These are phyloP conservation scores for Meira miltonrushii DNA, from an alignment of 1,284 basidiomycete genomes.

Conservation along the genomic window DNA sequence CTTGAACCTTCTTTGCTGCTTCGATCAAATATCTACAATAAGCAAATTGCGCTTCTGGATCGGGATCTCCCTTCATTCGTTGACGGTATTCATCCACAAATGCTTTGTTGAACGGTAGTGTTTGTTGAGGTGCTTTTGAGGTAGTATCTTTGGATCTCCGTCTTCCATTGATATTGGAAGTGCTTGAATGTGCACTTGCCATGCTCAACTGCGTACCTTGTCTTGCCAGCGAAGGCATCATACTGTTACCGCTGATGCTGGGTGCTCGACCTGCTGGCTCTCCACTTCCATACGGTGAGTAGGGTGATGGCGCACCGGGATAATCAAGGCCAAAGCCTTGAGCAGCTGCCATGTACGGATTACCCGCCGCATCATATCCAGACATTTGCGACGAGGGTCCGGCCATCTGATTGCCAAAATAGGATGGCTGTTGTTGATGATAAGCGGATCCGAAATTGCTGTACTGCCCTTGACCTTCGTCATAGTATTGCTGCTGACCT, in stretches of 20 bases:
- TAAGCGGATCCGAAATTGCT: neutral
- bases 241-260: neutral
- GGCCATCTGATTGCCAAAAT: slow-evolving; percentile 7
- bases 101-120: slow-evolving; percentile 67
- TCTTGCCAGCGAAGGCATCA: slow-evolving; percentile 1
- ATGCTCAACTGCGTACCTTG: slow-evolving; percentile 17
- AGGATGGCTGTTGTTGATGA: slow-evolving; percentile 2
- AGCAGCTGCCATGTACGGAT: slow-evolving; percentile 39
- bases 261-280: neutral
- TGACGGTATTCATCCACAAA: slow-evolving; percentile 96
- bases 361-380: slow-evolving; percentile 21
- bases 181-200: slow-evolving; percentile 11
- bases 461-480: neutral
- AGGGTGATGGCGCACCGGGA: slow-evolving; percentile 6
- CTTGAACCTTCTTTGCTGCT: slow-evolving; percentile 75
- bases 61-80: slow-evolving; percentile 93
- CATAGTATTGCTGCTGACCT: slow-evolving; percentile 2
- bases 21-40: slow-evolving; percentile 98
- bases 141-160: slow-evolving; percentile 34
- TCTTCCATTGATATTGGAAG: slow-evolving; percentile 12
- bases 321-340: slow-evolving; percentile 17
- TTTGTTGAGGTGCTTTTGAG: slow-evolving; percentile 22
- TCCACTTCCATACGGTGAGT: neutral
- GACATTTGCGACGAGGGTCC: slow-evolving; percentile 7
- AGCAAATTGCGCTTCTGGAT: slow-evolving; percentile 95